Conservation (phyloP, 164 flowering plant genomes). For the Berberis thunbergii region DNA sequence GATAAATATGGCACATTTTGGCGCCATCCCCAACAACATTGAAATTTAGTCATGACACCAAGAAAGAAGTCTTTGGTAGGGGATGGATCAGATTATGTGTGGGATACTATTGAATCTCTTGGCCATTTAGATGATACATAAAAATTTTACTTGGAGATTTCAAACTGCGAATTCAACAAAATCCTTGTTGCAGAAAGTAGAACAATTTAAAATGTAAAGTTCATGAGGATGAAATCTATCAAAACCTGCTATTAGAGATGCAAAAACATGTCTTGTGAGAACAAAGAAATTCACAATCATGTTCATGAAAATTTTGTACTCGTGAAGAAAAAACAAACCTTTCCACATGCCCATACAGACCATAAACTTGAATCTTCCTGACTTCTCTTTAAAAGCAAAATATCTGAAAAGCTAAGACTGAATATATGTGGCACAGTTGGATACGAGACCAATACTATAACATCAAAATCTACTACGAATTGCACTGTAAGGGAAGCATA, state of each 20-base stretch:
- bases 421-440: conserved; percentile 2
- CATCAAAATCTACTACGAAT: not conserved
- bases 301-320: not conserved
- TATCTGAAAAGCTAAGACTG: conserved; percentile 43
- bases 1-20: no score
- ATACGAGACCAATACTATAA: not conserved
- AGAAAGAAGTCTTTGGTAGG: no score
- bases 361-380: conserved; percentile 24
- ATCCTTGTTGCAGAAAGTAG: conserved; percentile 29
- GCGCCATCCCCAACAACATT: no score
- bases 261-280: not conserved
- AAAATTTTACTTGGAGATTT: conserved; percentile 24
- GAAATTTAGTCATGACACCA: no score
- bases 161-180: conserved; percentile 17
- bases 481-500: conserved; percentile 20
- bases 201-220: conserved; percentile 30
- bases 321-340: conserved; percentile 29
- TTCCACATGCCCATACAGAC: conserved; percentile 25
- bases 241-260: conserved; percentile 28
- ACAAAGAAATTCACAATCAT: not conserved
- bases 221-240: conserved; percentile 43
- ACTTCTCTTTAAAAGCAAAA: conserved; percentile 24
- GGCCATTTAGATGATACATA: no score
- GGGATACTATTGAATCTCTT: no score
- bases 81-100: no score